Evolutionary conservation across 768 basidiomycete genomes (phyloP), one percentile per base, ranked within the genome.

Genomic region (Boletus reticulatus): DNA sequence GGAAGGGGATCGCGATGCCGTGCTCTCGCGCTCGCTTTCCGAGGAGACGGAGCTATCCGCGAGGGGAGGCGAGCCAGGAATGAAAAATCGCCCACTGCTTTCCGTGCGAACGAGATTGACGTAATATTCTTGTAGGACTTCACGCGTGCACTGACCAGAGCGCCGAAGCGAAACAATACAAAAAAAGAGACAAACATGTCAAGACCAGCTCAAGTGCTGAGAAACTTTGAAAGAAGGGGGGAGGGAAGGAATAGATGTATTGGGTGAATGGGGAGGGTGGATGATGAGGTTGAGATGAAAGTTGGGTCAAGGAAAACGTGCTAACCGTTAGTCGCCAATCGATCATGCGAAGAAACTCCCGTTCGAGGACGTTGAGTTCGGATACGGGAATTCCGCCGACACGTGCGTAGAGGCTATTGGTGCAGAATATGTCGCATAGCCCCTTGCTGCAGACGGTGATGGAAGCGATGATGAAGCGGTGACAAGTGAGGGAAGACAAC

Each of bases 251-350:
- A 39, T 34, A 24, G 24, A 36, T 43, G n/a, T 32, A 37, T 48
- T 24, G 43, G 48, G 49, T 51, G 50, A 52, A 58, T 6, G n/a
- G 48, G 56, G 56, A 50, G 55, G 57, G 60, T 50, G 50, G 48
- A 36, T 56, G 42, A 55, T 13, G 45, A 31, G 54, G 47, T 20
- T 31, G 52, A 51, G 39, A 55, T 51, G 51, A 49, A 48, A 41
- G 50, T 27, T 50, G 57, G 41, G 57, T 47, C 51, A 58, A 66
- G 70, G 58, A 64, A 71, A 74, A 70, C 58, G 48, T 73, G 74
- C 87, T 82, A 75, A 97, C 96, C 78, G 86, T 92, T 69, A 99
- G 78, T 64, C 87, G 82, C 96, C 97, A 99, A 67, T 97, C 93
- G 54, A 97, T 94, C 68, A 87, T 86, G 53, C 79, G 79, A 48